phyloP scores from a whole-genome alignment of 208 protist species.

The Leishmania major region DNA sequence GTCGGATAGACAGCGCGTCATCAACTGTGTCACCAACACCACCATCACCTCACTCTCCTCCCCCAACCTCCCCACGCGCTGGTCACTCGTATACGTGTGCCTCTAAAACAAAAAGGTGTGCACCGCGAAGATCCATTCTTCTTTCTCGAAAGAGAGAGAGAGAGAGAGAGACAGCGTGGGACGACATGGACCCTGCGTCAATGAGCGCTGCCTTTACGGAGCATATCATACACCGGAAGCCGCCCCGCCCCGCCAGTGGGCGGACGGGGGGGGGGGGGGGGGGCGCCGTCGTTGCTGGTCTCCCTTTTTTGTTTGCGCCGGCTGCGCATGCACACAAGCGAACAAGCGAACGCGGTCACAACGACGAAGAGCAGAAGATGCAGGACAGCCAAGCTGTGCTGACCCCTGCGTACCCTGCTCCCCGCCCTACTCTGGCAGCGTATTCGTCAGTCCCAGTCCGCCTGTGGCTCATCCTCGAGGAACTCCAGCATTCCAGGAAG shows the following conservation, averaged over 20 bases:
- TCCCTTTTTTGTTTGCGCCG: background rate
- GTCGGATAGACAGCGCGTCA: background rate
- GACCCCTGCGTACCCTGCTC: background rate
- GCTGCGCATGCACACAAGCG: background rate
- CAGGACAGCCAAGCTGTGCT: background rate
- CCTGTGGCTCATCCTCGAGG: conserved; percentile 49
- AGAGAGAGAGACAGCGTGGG: background rate
- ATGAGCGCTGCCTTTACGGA: too few species aligned
- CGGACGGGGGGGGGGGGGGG: background rate
- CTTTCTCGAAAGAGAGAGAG: background rate
- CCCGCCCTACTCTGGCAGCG: background rate
- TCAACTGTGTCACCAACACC: background rate
- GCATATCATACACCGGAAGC: background rate
- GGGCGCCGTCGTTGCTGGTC: background rate
- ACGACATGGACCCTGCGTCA: too few species aligned
- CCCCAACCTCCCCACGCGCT: background rate
- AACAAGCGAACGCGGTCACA: too few species aligned
- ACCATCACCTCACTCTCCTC: background rate
- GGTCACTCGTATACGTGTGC: background rate
- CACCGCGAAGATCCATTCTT: background rate
- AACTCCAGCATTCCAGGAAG: conserved; percentile 65
- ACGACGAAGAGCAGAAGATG: background rate
- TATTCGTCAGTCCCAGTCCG: conserved; percentile 51
- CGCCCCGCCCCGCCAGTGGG: background rate
- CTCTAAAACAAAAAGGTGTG: background rate